A percentile compares a stretch with the other conserved stretches of the same genome.
Conservation (phyloP, 306 rosid genomes). For the Malus sieversii region DNA sequence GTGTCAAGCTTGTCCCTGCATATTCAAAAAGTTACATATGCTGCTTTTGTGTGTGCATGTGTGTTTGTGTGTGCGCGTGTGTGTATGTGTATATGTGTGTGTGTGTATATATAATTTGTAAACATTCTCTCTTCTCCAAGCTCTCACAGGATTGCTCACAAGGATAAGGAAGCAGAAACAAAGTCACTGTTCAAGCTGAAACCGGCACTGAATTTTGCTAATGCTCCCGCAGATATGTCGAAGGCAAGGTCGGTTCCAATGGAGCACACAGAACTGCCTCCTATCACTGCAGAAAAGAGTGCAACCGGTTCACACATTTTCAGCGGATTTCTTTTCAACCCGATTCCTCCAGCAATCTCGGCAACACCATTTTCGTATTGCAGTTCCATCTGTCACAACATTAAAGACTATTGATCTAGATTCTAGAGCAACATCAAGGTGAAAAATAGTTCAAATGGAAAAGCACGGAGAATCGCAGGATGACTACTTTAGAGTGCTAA, state of each 20-base stretch:
- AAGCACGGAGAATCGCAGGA: too few species aligned
- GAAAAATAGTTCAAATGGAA: too few species aligned
- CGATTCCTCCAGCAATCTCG: constrained; percentile 55
- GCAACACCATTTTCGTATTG: constrained; percentile 36
- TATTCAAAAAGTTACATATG: background rate
- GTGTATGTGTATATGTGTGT: background rate
- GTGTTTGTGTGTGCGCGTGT: too few species aligned
- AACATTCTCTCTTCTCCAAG: background rate
- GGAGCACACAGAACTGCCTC: constrained; percentile 35
- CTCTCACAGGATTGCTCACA: constrained; percentile 40
- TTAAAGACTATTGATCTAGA: background rate
- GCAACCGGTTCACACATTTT: constrained; percentile 34
- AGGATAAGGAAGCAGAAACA: constrained; percentile 45
- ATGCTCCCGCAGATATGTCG: constrained; percentile 37
- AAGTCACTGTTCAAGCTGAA: constrained; percentile 37
- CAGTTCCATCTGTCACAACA: constrained; percentile 45
- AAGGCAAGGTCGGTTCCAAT: constrained; percentile 43
- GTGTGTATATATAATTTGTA: background rate
- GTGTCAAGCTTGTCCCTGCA: constrained; percentile 62
- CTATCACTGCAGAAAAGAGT: constrained; percentile 39
- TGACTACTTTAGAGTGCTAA: background rate
- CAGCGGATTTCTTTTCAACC: constrained; percentile 29
- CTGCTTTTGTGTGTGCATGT: background rate
- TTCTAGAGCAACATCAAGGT: too few species aligned
- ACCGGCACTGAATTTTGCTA: constrained; percentile 42